Evolutionary conservation across 352 stramenopile species (phyloP), one percentile per base, ranked within the genome.

Genomic region (Globisporangium solare): DNA sequence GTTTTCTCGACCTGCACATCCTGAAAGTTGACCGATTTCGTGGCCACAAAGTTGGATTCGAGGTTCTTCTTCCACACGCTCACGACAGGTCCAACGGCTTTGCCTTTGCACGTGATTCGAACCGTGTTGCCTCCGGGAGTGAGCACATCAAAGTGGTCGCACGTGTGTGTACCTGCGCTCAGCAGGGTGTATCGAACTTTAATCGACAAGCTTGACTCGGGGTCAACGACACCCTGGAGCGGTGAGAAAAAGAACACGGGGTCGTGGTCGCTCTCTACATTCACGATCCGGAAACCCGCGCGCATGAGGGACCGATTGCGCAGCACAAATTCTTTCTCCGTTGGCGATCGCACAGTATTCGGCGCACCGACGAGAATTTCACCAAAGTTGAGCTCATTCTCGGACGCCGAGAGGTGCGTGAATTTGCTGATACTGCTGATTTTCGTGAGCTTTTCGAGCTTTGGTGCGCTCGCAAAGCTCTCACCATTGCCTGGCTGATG

Each of bases 251-350:
- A 76, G 62, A 97, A 97, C 2, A 96, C 78, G 0, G 89, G 61
- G 12, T 94, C 81, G 49, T 90, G 71, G 71, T 98, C 89, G 42
- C 37, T 79, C 61, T 98, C 89, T 3, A 96, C 67, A 11, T 74
- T 76, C 53, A 67, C 51, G 31, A 94, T 74, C 21, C 56, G 59
- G 45, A 97, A 97, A 35, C 58, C 85, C 8, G 92, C 91, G 22
- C 74, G 89, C 22, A 98, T 91, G 46, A 97, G 85, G 45, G 87
- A 96, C 20, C 89, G 82, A 53, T 98, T 98, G 27, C 76, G 71
- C 17, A 98, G 64, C 13, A 96, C 70, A 50, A 98, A 85, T 54
- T 93, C 86, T 24, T 81, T 83, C 49, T 91, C 79, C 0, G 72
- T 89, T 18, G 74, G 66, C n/a, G 68, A 61, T 10, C 71, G 70